Evolutionary conservation across 2,329 filamentous ascomycete species (phyloP), one percentile per base, ranked within the genome.

Genomic region (Pseudocercospora fijiensis): DNA sequence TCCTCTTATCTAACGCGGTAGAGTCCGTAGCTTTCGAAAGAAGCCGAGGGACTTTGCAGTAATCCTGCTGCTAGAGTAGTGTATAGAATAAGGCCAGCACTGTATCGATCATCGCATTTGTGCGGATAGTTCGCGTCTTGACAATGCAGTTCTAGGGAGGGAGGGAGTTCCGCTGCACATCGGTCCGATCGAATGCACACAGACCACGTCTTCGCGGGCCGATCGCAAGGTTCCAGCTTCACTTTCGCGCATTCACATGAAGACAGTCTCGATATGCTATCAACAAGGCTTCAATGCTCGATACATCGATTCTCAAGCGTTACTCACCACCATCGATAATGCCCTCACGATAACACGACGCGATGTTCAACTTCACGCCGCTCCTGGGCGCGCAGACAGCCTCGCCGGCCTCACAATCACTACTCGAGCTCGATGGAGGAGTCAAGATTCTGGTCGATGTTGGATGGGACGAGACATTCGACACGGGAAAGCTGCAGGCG

Each of bases 291-390:
- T 1, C 7, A 37, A 16, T 37, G 13, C 33, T 37, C n/a, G 33
- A 2, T 37, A 37, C n/a, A 37, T 10, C 11, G 2, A 16, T 5
- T 33, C 30, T 30, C 7, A 10, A 5, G 3, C 11, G 28, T 10
- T 6, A 30, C 8, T 30, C 16, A 37, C 33, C 1, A n/a, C 13
- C 8, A 11, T 16, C 33, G 13, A 37, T 16, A 4, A 37, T 37
- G 33, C 4, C n/a, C 33, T 37, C 33, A n/a, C 33, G 33, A 37
- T 37, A 37, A 37, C 33, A 16, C 33, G 13, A 9, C 33, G 43
- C 24, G 73, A 99, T 99, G 95, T 98, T 99, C 83, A 96, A 90
- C 69, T 97, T 98, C 79, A 96, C 90, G 74, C 88, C 95, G 53
- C 83, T 99, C 63, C 88, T 96, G 71, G 95, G 95, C 76, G 94